Base-by-base conservation (phyloP, 1,284 basidiomycete species). In the Somion occarium region DNA sequence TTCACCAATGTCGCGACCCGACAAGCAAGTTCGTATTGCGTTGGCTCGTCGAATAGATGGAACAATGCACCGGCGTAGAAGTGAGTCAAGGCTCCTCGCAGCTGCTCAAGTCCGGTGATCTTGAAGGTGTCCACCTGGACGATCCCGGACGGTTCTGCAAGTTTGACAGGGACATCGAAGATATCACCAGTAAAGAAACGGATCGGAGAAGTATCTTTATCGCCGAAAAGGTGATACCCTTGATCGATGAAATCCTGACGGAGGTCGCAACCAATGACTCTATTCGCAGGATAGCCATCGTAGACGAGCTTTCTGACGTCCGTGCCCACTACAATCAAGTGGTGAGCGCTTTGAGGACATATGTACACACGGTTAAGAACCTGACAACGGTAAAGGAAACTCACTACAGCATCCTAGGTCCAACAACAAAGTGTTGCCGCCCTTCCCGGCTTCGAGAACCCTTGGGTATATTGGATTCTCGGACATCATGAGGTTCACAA, bases 401-500 rank as follows among this genome's bases (percentile, higher is more conserved):
- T 19, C 46, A 72, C 69, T 70, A 57, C 65, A 67, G 50, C 69
- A 71, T 3, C 69, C 69, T 1, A 71, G 46, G 43, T 70, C 69
- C 11, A 71, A 55, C 49, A 70, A 62, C 1, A 62, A 30, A 9
- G 63, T 62, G 19, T 59, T 25, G 2, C 56, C 59, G 0, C 45
- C 27, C 43, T 57, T 61, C 4, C 61, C 65, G 0, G 59, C 58
- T n/a, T 55, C 57, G 25, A 71, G 44, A 5, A 70, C 59, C 12
- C 50, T 46, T 2, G 55, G 49, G 41, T 70, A 71, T 13, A 58
- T 52, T 5, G 60, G 44, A 46, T 67, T 65, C 25, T 57, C 44
- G 0, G 50, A 38, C 65, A 69, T 67, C 57, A 64, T 56, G 11
- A 66, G 58, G 18, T 55, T 62, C 15, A 67, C 63, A 49, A 66